Base-by-base conservation (phyloP, 768 basidiomycete genomes). In the Mycena kentingensis region DNA sequence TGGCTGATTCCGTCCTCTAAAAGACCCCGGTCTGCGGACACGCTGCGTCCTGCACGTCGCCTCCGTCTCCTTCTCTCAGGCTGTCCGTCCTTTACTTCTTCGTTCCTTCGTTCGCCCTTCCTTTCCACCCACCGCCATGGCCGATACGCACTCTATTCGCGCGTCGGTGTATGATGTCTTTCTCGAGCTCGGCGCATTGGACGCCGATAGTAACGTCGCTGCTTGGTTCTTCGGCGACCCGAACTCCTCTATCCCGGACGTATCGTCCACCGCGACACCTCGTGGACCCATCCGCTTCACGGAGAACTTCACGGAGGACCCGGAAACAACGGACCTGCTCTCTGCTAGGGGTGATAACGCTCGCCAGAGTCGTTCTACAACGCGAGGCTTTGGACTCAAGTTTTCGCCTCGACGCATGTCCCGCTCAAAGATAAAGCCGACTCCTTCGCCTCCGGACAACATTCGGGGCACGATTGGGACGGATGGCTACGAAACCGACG, bases 81-180 rank as follows among this genome's bases (percentile, higher is more conserved):
- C 8, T 44, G 42, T 51, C 39, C 49, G 45, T 47, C 41, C 48
- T 51, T 29, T 10, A n/a, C 11, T 10, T 22, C 26, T 46, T 19
- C 18, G 26, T 19, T n/a, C 16, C 25, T 26, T 26, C 25, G 34
- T 18, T n/a, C n/a, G n/a, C 5, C 45, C 10, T 39, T 29, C 41
- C 26, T 27, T 28, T 21, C 31, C 29, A 6, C 44, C 26, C 46
- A 24, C 52, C 8, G 35, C 39, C 46, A 59, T 59, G 57, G 52
- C 57, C 12, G 63, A 68, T 34, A 61, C 66, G 2, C 57, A 60
- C 46, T 52, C 57, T 15, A 51, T 69, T 22, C 65, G 69, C 13
- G 66, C 68, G 12, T 72, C 70, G 11, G 61, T 72, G 5, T 62
- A 67, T 45, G 69, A 72, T 46, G 66, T 62, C 47, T 70, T 68